phyloP scores from a whole-genome alignment of 192 early-diverging fungal species.

The Backusella westeae region DNA sequence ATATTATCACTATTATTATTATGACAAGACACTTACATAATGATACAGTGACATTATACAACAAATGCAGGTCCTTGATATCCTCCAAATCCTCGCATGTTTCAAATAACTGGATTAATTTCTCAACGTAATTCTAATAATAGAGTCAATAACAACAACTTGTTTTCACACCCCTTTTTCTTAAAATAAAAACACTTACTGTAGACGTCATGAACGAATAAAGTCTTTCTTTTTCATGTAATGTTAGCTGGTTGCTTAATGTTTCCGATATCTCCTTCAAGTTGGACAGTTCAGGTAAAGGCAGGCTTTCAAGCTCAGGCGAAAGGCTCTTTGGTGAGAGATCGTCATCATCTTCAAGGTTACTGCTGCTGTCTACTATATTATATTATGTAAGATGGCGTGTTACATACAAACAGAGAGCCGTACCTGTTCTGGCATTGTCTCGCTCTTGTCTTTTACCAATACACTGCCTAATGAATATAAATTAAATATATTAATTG shows the following conservation, averaged over 20 bases:
- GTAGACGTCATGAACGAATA: conserved; percentile 7
- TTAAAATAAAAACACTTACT: not conserved
- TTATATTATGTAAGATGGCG: not conserved
- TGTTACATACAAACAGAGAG: not conserved
- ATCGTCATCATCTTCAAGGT: not conserved
- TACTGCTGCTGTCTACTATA: not conserved
- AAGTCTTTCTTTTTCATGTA: conserved; percentile 64
- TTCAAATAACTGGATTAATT: conserved; percentile 67
- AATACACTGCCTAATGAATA: conserved; percentile 2
- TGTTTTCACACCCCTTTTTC: not conserved
- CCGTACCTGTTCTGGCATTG: conserved; percentile 13
- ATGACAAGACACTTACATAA: conserved; percentile 58
- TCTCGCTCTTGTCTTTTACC: conserved; percentile 15
- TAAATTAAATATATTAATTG: not conserved
- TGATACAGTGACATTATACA: conserved; percentile 73
- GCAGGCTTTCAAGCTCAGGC: conserved; percentile 41
- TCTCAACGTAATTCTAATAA: conserved; percentile 65
- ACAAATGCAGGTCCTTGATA: conserved; percentile 62
- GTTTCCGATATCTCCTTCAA: conserved; percentile 69
- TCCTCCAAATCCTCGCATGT: conserved; percentile 84
- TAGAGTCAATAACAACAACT: not conserved
- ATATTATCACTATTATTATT: not conserved
- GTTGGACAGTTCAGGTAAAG: conserved; percentile 67
- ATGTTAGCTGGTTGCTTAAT: conserved; percentile 52
- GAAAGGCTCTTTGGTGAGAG: not conserved